phyloP scores from a whole-genome alignment of 352 stramenopile species.

The Phytophthora megakarya region DNA sequence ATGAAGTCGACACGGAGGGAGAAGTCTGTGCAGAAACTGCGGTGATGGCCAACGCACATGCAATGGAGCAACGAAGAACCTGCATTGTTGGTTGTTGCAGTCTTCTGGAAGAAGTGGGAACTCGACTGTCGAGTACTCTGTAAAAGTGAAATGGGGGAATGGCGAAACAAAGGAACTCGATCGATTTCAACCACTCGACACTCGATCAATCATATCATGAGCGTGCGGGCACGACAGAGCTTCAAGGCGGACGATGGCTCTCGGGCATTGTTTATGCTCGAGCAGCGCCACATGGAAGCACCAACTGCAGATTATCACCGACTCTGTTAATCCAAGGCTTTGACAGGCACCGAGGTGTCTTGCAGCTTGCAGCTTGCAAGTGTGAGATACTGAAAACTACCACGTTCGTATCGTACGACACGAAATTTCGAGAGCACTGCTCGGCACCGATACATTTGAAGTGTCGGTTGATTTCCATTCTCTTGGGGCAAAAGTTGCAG shows the following conservation, averaged over 20 bases:
- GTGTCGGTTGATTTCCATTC: background rate
- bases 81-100: slow-evolving; percentile 29
- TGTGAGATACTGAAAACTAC: slow-evolving; percentile 9
- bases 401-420: slow-evolving; percentile 12
- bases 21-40: slow-evolving; percentile 23
- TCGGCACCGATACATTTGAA: background rate
- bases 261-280: slow-evolving; percentile 9
- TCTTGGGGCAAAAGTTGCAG: background rate
- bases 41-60: slow-evolving; percentile 26
- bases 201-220: slow-evolving; percentile 25
- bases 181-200: slow-evolving; percentile 23
- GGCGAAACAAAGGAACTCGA: slow-evolving; percentile 1
- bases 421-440: background rate
- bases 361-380: no score
- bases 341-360: background rate
- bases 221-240: slow-evolving; percentile 24
- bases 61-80: slow-evolving; percentile 25
- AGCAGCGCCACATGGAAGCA: slow-evolving; percentile 13
- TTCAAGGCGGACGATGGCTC: slow-evolving; percentile 9
- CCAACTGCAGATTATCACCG: slow-evolving; percentile 9
- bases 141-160: slow-evolving; percentile 23
- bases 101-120: slow-evolving; percentile 16
- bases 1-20: slow-evolving; percentile 5
- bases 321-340: background rate
- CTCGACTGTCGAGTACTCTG: slow-evolving; percentile 18